Evolutionary conservation across 164 flowering plant genomes (phyloP).

Genomic region (Annona squamosa): DNA sequence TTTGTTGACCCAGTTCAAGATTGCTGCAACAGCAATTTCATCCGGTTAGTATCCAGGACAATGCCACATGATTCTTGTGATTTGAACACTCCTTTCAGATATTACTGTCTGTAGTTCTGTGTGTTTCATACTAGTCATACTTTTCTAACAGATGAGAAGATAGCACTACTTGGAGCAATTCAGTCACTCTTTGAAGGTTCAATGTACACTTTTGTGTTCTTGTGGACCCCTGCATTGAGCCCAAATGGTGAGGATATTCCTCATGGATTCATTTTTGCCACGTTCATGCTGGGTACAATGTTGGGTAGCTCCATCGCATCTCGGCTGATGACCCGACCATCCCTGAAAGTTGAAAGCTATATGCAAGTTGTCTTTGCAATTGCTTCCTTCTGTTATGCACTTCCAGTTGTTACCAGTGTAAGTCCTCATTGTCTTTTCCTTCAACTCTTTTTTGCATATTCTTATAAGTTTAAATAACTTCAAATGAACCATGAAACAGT

Average conservation of each 20-base stretch:
- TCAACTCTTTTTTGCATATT: neutral
- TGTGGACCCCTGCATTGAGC: constrained; percentile 98
- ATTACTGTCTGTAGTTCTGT: neutral
- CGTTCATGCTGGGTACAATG: constrained; percentile 97
- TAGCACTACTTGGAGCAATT: constrained; percentile 89
- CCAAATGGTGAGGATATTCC: constrained; percentile 95
- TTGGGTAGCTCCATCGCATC: constrained; percentile 94
- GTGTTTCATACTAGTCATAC: neutral
- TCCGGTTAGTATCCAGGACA: constrained; percentile 47
- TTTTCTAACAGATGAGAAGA: constrained; percentile 69
- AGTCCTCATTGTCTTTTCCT: constrained; percentile 13
- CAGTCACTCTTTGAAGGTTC: constrained; percentile 98
- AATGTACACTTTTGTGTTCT: constrained; percentile 98
- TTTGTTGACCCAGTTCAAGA: constrained; percentile 80
- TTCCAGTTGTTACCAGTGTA: constrained; percentile 72
- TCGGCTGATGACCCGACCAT: constrained; percentile 61
- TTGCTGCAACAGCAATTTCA: constrained; percentile 90
- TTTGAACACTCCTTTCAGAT: neutral
- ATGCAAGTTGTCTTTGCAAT: constrained; percentile 86
- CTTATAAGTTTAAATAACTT: neutral
- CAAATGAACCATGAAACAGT: constrained; percentile 35
- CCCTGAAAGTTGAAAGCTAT: constrained; percentile 79
- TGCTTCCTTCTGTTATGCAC: constrained; percentile 62
- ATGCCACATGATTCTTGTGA: neutral
- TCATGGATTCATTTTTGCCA: constrained; percentile 94